Percentiles rank a stretch among this genome's conserved stretches.
Evolutionary conservation across 2,329 filamentous ascomycete species (phyloP).

Genomic region (Onygenales sp.): DNA sequence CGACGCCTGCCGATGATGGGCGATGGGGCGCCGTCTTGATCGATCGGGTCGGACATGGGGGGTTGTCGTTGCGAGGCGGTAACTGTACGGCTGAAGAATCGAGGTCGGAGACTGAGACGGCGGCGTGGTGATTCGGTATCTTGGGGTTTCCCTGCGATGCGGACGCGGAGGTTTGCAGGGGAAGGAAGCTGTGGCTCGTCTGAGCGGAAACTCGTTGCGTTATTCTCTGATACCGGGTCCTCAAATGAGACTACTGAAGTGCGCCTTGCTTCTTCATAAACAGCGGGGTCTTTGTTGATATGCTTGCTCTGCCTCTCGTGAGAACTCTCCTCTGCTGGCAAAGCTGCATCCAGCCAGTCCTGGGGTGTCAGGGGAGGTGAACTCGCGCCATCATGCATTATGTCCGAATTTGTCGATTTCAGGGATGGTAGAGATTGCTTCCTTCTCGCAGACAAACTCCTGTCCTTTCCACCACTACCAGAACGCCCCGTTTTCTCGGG

Average conservation of each 20-base stretch:
- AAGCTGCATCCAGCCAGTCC: constrained; percentile 34
- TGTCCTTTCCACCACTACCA: constrained; percentile 11
- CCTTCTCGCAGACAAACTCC: constrained; percentile 14
- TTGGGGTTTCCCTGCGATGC: not conserved
- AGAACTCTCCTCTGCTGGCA: constrained; percentile 10
- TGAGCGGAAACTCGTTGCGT: not conserved
- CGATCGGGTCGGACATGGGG: constrained; percentile 16
- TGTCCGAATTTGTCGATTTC: constrained; percentile 10
- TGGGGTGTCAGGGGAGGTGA: constrained; percentile 29
- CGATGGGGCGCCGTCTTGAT: constrained; percentile 24
- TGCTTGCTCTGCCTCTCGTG: constrained; percentile 1
- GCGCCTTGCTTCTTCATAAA: not conserved
- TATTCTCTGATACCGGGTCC: not conserved
- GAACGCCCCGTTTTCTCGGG: not conserved
- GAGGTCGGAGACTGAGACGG: constrained; percentile 26
- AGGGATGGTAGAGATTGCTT: constrained; percentile 15
- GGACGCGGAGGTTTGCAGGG: not conserved
- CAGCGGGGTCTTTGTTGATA: not conserved
- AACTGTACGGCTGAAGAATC: constrained; percentile 24
- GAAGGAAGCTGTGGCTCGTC: not conserved
- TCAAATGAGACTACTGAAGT: not conserved
- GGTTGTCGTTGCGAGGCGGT: constrained; percentile 13
- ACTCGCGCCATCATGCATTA: constrained; percentile 7
- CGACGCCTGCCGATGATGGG: constrained; percentile 20
- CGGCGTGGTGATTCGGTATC: constrained; percentile 15